phyloP scores from a whole-genome alignment of 2,329 filamentous ascomycete genomes.

The Phyllosticta paracitricarpa region DNA sequence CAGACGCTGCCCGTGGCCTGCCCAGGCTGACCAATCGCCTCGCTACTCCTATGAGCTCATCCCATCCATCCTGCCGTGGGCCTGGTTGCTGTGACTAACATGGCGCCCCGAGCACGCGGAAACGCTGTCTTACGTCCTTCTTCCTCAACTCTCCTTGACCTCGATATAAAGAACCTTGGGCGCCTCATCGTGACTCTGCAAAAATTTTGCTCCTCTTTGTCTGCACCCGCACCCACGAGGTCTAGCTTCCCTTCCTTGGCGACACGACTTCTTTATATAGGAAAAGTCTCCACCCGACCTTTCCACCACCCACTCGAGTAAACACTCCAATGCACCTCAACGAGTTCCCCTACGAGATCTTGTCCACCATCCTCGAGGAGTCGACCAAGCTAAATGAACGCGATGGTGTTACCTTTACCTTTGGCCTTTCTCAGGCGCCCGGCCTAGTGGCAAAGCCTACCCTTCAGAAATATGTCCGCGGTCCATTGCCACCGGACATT shows the following conservation, averaged over 20 bases:
- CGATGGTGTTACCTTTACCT: conserved; percentile 41
- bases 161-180: conserved; percentile 9
- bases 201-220: conserved; percentile 8
- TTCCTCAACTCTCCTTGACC: neutral
- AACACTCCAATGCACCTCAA: conserved; percentile 35
- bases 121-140: neutral
- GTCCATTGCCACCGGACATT: conserved; percentile 40
- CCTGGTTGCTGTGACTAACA: neutral
- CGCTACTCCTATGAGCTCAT: neutral
- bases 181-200: neutral
- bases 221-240: neutral
- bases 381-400: conserved; percentile 38
- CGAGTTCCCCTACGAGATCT: conserved; percentile 42
- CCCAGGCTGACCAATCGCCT: neutral
- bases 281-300: neutral
- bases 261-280: neutral
- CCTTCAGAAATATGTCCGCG: conserved; percentile 41
- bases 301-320: neutral
- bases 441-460: conserved; percentile 35
- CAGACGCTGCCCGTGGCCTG: neutral
- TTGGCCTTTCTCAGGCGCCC: conserved; percentile 41
- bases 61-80: neutral
- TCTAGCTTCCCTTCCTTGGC: neutral
- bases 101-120: neutral
- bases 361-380: conserved; percentile 41